Conservation (phyloP, 1,139 yeast species). For the Saccharomyces hybrid region DNA sequence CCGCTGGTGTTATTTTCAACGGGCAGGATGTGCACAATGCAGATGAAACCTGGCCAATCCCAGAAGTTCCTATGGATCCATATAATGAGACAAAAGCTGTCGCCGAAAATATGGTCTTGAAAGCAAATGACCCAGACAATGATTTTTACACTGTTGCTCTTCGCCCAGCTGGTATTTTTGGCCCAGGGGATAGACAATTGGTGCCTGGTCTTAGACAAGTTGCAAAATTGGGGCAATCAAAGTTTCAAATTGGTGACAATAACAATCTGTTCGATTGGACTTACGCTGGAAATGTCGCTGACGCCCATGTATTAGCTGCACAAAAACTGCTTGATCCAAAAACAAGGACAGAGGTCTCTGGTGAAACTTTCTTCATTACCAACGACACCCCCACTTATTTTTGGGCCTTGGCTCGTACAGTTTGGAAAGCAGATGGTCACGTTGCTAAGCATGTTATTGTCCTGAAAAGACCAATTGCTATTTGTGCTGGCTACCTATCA, state of each 20-base stretch:
- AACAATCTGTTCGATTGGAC: conserved; percentile 93
- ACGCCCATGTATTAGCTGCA: conserved; percentile 91
- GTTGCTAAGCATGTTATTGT: conserved; percentile 64
- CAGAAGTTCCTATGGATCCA: conserved; percentile 88
- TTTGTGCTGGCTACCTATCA: conserved; percentile 71
- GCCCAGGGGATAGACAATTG: conserved; percentile 96
- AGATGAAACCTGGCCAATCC: conserved; percentile 91
- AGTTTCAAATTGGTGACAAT: conserved; percentile 90
- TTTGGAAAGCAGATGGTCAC: conserved; percentile 94
- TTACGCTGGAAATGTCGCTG: conserved; percentile 97
- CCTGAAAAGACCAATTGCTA: conserved; percentile 64
- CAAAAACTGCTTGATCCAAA: conserved; percentile 50
- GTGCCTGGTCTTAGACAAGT: conserved; percentile 88
- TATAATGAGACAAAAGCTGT: conserved; percentile 91
- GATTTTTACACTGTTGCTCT: conserved; percentile 70
- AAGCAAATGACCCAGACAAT: conserved; percentile 51
- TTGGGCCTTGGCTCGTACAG: conserved; percentile 95
- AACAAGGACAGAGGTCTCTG: conserved; percentile 47
- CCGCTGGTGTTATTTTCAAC: conserved; percentile 95
- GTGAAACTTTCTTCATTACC: conserved; percentile 84
- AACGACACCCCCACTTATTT: conserved; percentile 93
- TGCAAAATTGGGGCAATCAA: conserved; percentile 77
- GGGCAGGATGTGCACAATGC: conserved; percentile 89
- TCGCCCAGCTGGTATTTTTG: conserved; percentile 97
- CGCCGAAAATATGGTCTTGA: conserved; percentile 78